Conservation (phyloP, 768 basidiomycete genomes). For the Pleurotus pulmonarius region DNA sequence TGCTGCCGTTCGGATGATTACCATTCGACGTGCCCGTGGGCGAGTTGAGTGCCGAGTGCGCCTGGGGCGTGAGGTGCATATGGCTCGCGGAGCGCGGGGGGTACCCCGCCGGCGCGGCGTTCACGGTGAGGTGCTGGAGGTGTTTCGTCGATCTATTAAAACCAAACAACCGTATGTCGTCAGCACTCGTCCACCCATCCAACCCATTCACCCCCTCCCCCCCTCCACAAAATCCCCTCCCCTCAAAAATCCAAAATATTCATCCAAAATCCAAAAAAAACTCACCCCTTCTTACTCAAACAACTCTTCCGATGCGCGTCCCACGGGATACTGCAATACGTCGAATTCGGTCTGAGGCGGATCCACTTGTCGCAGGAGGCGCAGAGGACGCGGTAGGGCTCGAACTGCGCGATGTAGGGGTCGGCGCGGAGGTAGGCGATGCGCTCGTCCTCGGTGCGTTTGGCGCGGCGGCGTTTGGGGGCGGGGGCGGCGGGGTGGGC, state of each 20-base stretch:
- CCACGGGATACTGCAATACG: constrained; percentile 87
- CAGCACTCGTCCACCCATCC: too few species aligned
- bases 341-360: constrained; percentile 79
- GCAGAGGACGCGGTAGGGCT: constrained; percentile 77
- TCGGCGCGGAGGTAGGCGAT: constrained; percentile 68
- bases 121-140: too few species aligned
- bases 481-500: constrained; percentile 40
- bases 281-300: constrained; percentile 73
- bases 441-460: constrained; percentile 74
- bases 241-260: not conserved
- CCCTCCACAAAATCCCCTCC: too few species aligned
- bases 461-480: constrained; percentile 66
- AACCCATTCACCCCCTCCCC: too few species aligned
- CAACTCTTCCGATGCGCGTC: constrained; percentile 83
- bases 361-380: constrained; percentile 85
- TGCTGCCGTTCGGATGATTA: too few species aligned
- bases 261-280: constrained; percentile 1
- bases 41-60: too few species aligned
- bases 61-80: too few species aligned
- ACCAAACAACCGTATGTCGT: too few species aligned
- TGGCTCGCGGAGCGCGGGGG: too few species aligned
- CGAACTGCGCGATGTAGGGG: constrained; percentile 77
- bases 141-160: too few species aligned
- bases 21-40: too few species aligned
- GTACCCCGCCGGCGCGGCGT: too few species aligned